Evolutionary conservation across 2,329 filamentous ascomycete genomes (phyloP), one percentile per base, ranked within the genome.

Genomic region (Pseudocercospora crystallina): DNA sequence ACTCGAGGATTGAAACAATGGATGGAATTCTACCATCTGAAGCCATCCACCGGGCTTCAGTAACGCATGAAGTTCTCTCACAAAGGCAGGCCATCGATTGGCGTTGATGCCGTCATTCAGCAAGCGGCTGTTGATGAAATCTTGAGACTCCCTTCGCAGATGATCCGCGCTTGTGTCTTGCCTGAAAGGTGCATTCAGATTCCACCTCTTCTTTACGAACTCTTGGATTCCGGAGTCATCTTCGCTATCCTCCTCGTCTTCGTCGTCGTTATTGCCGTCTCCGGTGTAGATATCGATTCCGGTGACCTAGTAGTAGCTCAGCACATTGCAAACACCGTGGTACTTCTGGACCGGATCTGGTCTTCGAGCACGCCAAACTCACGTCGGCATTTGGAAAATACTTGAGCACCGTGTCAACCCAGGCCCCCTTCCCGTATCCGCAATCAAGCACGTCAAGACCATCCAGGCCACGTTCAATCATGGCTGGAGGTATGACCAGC

Each of bases 21-120:
- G 86, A 64, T 95, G 90, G 61, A 91, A 81, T 65, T 96, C 91
- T n/a, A 89, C 81, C 79, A 95, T 85, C 65, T 96, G 90, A 52
- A 87, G 80, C 89, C 90, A 96, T 1, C 91, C 90, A 2, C 85
- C 86, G 5, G 84, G 85, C 43, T 82, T 85, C 56, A 91, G 73
- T 8, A 90, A 79, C 15, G 82, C 78, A 58, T 82, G 80, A 53
- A 95, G 87, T 61, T 96, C 91, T 60, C 77, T 76, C 57, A 95
- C 70, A 69, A 95, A 96, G 30, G 78, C 77, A 48, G 74, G 71
- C 91, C 91, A 96, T 67, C 89, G 80, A 55, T 77, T 73, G 50
- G 76, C 73, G 63, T 91, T 79, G 61, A 95, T 87, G 0, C 89
- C 90, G 15, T 82, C 83, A 58, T 80, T 76, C 68, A 89, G 75